Conservation (phyloP, 2,329 filamentous ascomycete species). For the Beauveria varroae region DNA sequence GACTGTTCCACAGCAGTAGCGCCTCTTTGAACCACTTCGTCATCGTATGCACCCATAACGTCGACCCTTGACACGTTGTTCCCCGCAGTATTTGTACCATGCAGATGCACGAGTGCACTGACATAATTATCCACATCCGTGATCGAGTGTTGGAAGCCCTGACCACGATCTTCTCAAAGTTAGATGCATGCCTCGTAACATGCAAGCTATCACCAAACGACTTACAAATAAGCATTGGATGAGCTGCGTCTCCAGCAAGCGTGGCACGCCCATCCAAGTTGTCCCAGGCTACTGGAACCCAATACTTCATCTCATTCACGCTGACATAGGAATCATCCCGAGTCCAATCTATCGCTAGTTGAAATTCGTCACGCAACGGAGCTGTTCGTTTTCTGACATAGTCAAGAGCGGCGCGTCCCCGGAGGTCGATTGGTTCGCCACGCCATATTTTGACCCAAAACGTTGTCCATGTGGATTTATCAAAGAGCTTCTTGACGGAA, state of each 20-base stretch:
- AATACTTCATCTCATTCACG: slow-evolving; percentile 30
- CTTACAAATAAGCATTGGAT: slow-evolving; percentile 37
- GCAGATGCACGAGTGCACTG: slow-evolving; percentile 20
- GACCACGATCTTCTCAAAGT: slow-evolving; percentile 29
- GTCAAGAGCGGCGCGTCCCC: slow-evolving; percentile 28
- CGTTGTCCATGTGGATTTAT: slow-evolving; percentile 23
- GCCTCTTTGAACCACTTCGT: slow-evolving; percentile 26
- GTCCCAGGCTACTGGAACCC: slow-evolving; percentile 25
- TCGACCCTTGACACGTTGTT: slow-evolving; percentile 12
- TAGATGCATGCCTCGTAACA: neutral
- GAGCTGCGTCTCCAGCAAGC: slow-evolving; percentile 32
- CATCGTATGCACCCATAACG: slow-evolving; percentile 23
- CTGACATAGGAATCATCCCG: slow-evolving; percentile 22
- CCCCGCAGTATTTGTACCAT: neutral
- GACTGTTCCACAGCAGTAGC: slow-evolving; percentile 27
- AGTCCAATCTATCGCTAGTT: slow-evolving; percentile 27
- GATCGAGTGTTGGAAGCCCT: slow-evolving; percentile 37
- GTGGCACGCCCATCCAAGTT: slow-evolving; percentile 26
- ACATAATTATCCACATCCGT: slow-evolving; percentile 32
- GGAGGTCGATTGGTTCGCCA: slow-evolving; percentile 19
- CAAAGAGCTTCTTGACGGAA: slow-evolving; percentile 18
- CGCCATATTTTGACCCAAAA: slow-evolving; percentile 30
- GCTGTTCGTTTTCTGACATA: slow-evolving; percentile 21
- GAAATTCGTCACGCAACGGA: slow-evolving; percentile 23
- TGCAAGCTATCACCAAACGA: neutral